A percentile compares a stretch with the other conserved stretches of the same genome.
These are phyloP conservation scores for Sabuloglossum arenarium DNA, from an alignment of 495 filamentous ascomycete genomes.

Conservation along the genomic window DNA sequence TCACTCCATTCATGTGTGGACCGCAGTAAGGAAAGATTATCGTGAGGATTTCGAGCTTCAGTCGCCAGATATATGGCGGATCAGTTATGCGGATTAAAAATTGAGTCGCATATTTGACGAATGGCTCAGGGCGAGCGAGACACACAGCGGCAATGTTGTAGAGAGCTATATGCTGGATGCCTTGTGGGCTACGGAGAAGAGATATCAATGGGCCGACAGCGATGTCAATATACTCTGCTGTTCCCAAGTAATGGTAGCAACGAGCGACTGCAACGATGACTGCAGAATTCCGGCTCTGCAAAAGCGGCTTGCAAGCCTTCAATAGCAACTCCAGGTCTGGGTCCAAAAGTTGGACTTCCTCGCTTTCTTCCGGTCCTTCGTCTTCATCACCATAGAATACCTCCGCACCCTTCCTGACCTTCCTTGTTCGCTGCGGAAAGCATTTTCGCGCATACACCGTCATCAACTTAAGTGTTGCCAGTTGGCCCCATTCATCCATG, in stretches of 20 bases:
- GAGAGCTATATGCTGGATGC: slow-evolving; percentile 73
- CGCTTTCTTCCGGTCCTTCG: slow-evolving; percentile 20
- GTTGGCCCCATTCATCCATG: slow-evolving; percentile 97
- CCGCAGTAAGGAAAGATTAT: slow-evolving; percentile 72
- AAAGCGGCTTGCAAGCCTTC: slow-evolving; percentile 55
- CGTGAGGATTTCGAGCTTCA: slow-evolving; percentile 81
- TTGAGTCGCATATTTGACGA: slow-evolving; percentile 66
- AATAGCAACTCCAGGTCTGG: slow-evolving; percentile 70
- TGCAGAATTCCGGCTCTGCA: slow-evolving; percentile 81
- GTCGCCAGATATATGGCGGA: slow-evolving; percentile 60
- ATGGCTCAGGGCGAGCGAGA: slow-evolving; percentile 45
- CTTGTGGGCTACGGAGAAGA: slow-evolving; percentile 59
- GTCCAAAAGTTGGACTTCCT: slow-evolving; percentile 43
- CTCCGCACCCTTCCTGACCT: slow-evolving; percentile 30
- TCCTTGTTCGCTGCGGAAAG: slow-evolving; percentile 52
- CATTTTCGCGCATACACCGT: slow-evolving; percentile 68
- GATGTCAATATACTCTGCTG: slow-evolving; percentile 42
- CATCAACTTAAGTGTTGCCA: slow-evolving; percentile 62
- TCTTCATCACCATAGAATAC: slow-evolving; percentile 59
- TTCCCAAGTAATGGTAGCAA: slow-evolving; percentile 66
- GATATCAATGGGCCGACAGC: slow-evolving; percentile 71
- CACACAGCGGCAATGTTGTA: slow-evolving; percentile 87
- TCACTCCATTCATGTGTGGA: slow-evolving; percentile 54
- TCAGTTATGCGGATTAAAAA: slow-evolving; percentile 72
- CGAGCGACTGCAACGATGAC: slow-evolving; percentile 76